phyloP scores from a whole-genome alignment of 192 early-diverging fungal genomes.

The Backusella luteola region DNA sequence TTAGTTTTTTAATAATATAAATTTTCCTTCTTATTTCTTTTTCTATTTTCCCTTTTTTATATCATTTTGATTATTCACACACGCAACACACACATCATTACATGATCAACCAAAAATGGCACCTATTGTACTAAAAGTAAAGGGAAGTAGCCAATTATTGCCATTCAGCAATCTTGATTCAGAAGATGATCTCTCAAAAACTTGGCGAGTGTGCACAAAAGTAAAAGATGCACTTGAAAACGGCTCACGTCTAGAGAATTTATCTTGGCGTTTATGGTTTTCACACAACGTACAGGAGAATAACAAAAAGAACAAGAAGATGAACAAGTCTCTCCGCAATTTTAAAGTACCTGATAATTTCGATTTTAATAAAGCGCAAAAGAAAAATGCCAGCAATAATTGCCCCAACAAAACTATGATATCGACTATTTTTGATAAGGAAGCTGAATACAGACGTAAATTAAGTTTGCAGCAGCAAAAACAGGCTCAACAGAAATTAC shows the following conservation, averaged over 20 bases:
- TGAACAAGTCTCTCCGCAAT: neutral
- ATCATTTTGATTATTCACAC: neutral
- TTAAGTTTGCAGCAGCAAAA: constrained; percentile 8
- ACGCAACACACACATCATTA: neutral
- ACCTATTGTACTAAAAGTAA: constrained; percentile 67
- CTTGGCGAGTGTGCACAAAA: constrained; percentile 84
- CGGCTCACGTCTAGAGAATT: constrained; percentile 77
- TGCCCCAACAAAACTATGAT: neutral
- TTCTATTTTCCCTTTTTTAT: constrained; percentile 2
- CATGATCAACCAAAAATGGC: constrained; percentile 45
- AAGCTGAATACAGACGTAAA: constrained; percentile 2
- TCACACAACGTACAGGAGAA: constrained; percentile 23
- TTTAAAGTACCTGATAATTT: constrained; percentile 14
- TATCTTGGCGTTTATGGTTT: constrained; percentile 86
- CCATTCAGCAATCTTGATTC: constrained; percentile 71
- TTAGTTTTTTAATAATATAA: neutral
- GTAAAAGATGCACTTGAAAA: constrained; percentile 82
- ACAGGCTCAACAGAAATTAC: constrained; percentile 1
- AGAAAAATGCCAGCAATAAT: neutral
- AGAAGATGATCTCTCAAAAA: constrained; percentile 73
- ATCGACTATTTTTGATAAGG: neutral
- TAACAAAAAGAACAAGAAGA: constrained; percentile 1
- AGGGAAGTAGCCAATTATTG: constrained; percentile 71
- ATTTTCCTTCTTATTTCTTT: neutral
- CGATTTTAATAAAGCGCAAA: constrained; percentile 16